Conservation (phyloP, 768 basidiomycete species). For the Suillus spraguei region DNA sequence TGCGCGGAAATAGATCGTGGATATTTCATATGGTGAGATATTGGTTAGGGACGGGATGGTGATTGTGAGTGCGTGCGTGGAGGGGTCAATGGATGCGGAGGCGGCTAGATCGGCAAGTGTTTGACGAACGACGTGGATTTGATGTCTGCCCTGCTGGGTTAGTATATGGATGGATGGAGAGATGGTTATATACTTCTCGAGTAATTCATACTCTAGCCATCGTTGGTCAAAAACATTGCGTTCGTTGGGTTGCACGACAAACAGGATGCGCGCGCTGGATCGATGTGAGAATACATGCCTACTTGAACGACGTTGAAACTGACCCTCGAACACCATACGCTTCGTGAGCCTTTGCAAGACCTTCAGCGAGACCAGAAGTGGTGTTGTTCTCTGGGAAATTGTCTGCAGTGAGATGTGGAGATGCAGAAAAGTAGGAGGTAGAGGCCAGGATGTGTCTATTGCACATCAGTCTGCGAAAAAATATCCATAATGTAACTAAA, state of each 20-base stretch:
- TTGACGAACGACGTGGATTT: constrained; percentile 72
- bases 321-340: constrained; percentile 66
- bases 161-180: neutral
- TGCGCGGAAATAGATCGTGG: constrained; percentile 88
- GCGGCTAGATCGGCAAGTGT: constrained; percentile 70
- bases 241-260: constrained; percentile 89
- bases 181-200: constrained; percentile 63
- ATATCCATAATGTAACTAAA: no score
- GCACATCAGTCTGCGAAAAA: neutral
- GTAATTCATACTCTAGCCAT: constrained; percentile 82
- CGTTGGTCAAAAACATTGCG: constrained; percentile 96
- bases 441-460: constrained; percentile 65
- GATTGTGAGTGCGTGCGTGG: constrained; percentile 46
- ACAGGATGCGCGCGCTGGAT: constrained; percentile 62
- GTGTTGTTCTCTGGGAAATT: constrained; percentile 79
- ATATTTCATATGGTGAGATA: constrained; percentile 58
- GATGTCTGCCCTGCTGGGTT: constrained; percentile 49
- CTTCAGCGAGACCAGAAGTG: constrained; percentile 66
- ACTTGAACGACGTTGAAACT: constrained; percentile 14
- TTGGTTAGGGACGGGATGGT: constrained; percentile 13
- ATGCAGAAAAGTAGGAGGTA: constrained; percentile 68
- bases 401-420: constrained; percentile 49
- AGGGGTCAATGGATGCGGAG: constrained; percentile 56
- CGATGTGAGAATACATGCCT: neutral
- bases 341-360: constrained; percentile 78